Percentiles rank a stretch among this genome's conserved stretches.
phyloP scores from a whole-genome alignment of 352 stramenopile genomes.

The Thalassiosira livingstoniorum region DNA sequence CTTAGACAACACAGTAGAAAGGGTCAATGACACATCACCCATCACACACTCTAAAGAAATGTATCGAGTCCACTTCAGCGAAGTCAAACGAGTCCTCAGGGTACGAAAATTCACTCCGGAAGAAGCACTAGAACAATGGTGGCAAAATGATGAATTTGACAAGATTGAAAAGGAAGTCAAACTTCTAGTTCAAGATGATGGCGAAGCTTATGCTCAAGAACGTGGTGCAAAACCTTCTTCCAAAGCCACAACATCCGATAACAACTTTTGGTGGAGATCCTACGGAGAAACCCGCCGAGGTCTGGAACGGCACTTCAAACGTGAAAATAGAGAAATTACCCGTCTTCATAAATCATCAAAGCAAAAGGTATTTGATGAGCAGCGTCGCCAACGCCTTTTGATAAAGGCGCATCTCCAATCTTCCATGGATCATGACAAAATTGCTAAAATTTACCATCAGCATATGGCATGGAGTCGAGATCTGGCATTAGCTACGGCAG shows the following conservation, averaged over 20 bases:
- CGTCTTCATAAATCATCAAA: conserved; percentile 54
- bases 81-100: conserved; percentile 57
- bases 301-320: conserved; percentile 56
- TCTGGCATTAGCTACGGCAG: conserved; percentile 56
- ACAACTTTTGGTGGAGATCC: conserved; percentile 55
- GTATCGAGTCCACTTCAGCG: conserved; percentile 45
- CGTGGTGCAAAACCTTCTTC: background rate
- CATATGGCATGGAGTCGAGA: conserved; percentile 57
- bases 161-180: conserved; percentile 59
- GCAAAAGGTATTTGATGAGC: conserved; percentile 57
- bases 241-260: background rate
- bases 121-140: conserved; percentile 53
- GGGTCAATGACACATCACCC: background rate
- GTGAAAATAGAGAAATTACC: too few relatives aligned
- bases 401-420: conserved; percentile 37
- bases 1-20: conserved; percentile 8
- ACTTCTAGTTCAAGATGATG: conserved; percentile 57
- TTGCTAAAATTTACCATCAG: conserved; percentile 63
- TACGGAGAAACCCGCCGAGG: conserved; percentile 58
- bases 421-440: conserved; percentile 44
- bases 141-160: conserved; percentile 57
- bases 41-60: conserved; percentile 22
- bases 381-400: conserved; percentile 45
- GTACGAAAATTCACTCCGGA: conserved; percentile 55
- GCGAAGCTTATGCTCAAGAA: too few relatives aligned